Base-by-base conservation (phyloP, 371 early-diverging fungal species). In the Syncephalastrum racemosum region DNA sequence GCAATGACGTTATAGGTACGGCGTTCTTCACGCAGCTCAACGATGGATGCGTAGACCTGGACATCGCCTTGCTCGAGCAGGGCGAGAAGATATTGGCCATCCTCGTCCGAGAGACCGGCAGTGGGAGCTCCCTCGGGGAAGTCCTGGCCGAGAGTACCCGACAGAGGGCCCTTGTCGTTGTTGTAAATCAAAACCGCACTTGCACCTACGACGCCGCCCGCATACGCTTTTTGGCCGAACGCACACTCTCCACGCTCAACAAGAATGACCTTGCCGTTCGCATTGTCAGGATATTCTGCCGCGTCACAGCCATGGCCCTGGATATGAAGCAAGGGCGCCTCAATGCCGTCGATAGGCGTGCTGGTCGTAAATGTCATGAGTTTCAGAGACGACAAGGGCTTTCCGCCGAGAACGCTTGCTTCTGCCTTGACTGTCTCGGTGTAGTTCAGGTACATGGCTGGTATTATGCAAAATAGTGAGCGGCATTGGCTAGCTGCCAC, bases 191-290 rank as follows among this genome's bases (percentile, higher is more conserved):
- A 42, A 7, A 83, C 64, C 7, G 67, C 75, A 1, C 67, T 55
- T 12, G 80, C 86, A 25, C 84, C 85, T 4, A 60, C 71, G 36
- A 64, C 24, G 3, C 46, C 70, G 3, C 74, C 80, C 20, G 65
- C 61, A 7, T 59, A 54, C 0, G 78, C 75, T 65, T 86, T 86
- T 15, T 68, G 66, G 23, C 67, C 68, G 58, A 85, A 85, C 0
- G 70, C 67, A 61, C 86, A 86, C 15, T 56, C 54, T 2, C 86
- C 86, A 39, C 85, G 72, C 58, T 70, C 59, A 5, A 85, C 58
- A 4, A 87, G 59, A 14, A 70, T 63, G n/a, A 80, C 67, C 59
- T 81, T 75, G 36, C 68, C 71, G 10, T 60, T 23, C 13, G 73
- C 59, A 36, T 27, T 48, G 43, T 46, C 19, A 14, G 46, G 51